phyloP scores from a whole-genome alignment of 2,329 filamentous ascomycete species.

The Epichloe scottii region DNA sequence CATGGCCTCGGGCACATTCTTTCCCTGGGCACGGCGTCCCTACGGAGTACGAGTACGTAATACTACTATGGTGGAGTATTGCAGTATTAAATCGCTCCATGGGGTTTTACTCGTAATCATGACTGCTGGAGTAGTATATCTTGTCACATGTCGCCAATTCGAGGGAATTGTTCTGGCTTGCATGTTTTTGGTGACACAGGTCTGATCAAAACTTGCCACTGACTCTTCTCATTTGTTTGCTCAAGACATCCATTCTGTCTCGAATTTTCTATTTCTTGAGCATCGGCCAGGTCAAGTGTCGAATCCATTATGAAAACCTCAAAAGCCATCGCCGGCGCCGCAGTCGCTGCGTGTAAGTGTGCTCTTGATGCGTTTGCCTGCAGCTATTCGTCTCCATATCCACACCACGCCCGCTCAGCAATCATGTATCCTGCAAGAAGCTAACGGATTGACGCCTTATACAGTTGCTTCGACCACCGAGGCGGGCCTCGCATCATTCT shows the following conservation, averaged over 20 bases:
- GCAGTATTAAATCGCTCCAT: too few relatives aligned
- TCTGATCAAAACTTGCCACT: not conserved
- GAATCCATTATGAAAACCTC: not conserved
- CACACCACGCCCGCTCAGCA: not conserved
- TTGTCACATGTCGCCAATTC: not conserved
- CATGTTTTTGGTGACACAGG: not conserved
- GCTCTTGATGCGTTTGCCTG: not conserved
- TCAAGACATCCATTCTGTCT: not conserved
- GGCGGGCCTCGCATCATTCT: not conserved
- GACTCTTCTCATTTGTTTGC: not conserved
- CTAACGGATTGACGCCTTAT: not conserved
- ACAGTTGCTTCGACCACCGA: not conserved
- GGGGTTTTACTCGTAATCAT: not conserved
- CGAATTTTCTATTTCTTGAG: not conserved
- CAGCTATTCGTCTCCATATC: not conserved
- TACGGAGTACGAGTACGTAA: too few relatives aligned
- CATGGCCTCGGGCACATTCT: too few relatives aligned
- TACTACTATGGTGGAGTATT: too few relatives aligned
- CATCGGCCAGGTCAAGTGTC: not conserved
- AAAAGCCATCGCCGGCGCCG: not conserved
- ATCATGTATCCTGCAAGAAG: not conserved
- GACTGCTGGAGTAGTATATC: not conserved
- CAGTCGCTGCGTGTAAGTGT: slow-evolving; percentile 1
- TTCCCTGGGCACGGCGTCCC: too few relatives aligned
- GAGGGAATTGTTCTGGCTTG: not conserved